Evolutionary conservation across 768 basidiomycete species (phyloP).

Genomic region (Arthromyces matolae): DNA sequence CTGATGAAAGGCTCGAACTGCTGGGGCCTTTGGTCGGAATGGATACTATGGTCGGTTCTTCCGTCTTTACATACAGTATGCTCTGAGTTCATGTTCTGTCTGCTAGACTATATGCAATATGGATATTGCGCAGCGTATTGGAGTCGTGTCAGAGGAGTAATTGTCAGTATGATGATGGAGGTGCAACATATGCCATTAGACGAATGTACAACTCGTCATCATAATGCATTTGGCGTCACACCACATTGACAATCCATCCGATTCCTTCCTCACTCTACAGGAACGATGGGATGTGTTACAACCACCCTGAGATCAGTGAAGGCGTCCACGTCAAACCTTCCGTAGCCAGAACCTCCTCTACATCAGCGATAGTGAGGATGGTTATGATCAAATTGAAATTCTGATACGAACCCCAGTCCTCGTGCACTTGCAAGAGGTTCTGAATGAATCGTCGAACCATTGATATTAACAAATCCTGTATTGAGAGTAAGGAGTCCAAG

Average conservation of each 20-base stretch:
- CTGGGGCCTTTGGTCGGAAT: constrained; percentile 47
- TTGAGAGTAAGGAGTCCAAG: not conserved
- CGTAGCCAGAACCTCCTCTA: constrained; percentile 48
- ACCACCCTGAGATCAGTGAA: constrained; percentile 46
- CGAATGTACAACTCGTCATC: no score
- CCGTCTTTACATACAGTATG: not conserved
- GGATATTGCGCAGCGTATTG: constrained; percentile 12
- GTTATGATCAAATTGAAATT: not conserved
- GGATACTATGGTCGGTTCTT: constrained; percentile 48
- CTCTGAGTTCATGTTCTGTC: not conserved
- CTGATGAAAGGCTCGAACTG: constrained; percentile 42
- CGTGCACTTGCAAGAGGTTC: constrained; percentile 35
- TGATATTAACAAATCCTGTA: constrained; percentile 51
- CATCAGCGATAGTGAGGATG: no score
- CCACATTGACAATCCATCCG: no score
- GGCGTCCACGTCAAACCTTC: constrained; percentile 47
- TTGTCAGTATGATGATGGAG: no score
- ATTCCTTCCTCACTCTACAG: constrained; percentile 10
- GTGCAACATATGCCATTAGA: no score
- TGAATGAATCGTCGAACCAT: constrained; percentile 48
- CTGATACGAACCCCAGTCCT: constrained; percentile 43
- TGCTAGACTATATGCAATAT: constrained; percentile 11
- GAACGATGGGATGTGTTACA: constrained; percentile 35
- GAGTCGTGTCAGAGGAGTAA: constrained; percentile 1
- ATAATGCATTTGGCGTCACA: no score